These are phyloP conservation scores for Odontarrhena argentea DNA, from an alignment of 345 rosid genomes.

Conservation along the genomic window DNA sequence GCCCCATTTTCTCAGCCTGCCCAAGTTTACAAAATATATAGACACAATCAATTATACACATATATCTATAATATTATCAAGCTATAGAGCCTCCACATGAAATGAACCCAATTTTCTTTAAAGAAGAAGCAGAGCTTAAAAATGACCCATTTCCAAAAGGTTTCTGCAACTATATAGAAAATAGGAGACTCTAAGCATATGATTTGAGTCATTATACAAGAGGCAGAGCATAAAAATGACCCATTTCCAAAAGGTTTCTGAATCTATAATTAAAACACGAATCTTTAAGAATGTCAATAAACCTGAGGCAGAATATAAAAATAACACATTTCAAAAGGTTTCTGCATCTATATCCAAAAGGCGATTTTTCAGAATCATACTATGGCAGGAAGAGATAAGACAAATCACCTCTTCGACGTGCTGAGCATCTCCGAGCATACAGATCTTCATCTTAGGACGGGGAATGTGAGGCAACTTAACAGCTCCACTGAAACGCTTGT, in stretches of 20 bases:
- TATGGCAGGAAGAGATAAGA: not conserved
- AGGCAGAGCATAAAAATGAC: too few species aligned
- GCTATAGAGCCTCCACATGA: not conserved
- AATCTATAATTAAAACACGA: too few species aligned
- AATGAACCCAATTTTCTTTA: not conserved
- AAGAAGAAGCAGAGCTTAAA: too few species aligned
- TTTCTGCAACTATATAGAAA: too few species aligned
- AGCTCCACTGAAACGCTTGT: conserved; percentile 85
- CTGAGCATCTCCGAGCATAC: conserved; percentile 91
- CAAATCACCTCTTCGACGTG: conserved; percentile 74
- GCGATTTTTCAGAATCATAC: not conserved
- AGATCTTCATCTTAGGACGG: conserved; percentile 78
- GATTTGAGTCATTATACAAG: too few species aligned
- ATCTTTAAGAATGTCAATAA: too few species aligned
- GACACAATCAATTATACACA: not conserved
- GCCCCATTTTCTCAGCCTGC: conserved; percentile 62
- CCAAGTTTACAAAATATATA: not conserved
- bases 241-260: too few species aligned
- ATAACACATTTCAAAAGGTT: not conserved
- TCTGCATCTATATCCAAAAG: not conserved
- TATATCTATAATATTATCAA: not conserved
- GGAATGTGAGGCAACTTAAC: conserved; percentile 83
- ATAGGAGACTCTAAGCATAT: too few species aligned
- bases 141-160: too few species aligned
- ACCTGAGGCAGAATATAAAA: not conserved